Base-by-base conservation (phyloP, 345 rosid species). In the Linum trigynum region DNA sequence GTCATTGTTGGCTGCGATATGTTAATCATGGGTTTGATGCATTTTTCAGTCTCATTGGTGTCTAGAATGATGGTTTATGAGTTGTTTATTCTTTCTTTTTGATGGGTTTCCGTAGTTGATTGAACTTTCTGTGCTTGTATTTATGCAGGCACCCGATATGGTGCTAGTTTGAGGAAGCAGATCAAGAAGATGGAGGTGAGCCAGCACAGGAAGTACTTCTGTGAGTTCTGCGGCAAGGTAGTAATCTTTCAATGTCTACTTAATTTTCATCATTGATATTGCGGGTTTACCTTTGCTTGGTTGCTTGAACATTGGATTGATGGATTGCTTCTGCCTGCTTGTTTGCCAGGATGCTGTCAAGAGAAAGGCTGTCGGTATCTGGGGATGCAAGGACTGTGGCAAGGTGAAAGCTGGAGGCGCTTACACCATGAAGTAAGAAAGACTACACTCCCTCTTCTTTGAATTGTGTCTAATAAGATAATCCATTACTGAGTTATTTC, bases 311-410 rank as follows among this genome's bases (percentile, higher is more conserved):
- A 1, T 14, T 36, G 3, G 37, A 38, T 38, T 9, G 7, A 37
- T 63, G 36, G 5, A 32, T 64, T 3, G 0, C 39, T 38, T 7
- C 11, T 39, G n/a, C 14, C 55, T 39, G 55, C 3, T 2, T 17
- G n/a, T 67, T 14, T 12, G 65, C 66, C 77, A 89, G 94, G 90
- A 80, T 57, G 98, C 96, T 0, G 97, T 92, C 62, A 90, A 92
- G 83, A 85, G 98, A 62, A 88, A 90, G 77, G 98, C 89, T 58
- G 98, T 90, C 3, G 98, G 98, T 12, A 86, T 92, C 5, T 92
- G 98, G 98, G 88, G 92, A 10, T 92, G 98, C 90, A 92, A 90
- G 75, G 97, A 90, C 58, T 92, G 97, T 35, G 97, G 98, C 39
- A 90, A 90, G 78, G 91, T 92, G 60, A 92, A 88, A 76, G 97